Base-by-base conservation (phyloP, 1,284 basidiomycete genomes). In the Sphaerobolus stellatus region DNA sequence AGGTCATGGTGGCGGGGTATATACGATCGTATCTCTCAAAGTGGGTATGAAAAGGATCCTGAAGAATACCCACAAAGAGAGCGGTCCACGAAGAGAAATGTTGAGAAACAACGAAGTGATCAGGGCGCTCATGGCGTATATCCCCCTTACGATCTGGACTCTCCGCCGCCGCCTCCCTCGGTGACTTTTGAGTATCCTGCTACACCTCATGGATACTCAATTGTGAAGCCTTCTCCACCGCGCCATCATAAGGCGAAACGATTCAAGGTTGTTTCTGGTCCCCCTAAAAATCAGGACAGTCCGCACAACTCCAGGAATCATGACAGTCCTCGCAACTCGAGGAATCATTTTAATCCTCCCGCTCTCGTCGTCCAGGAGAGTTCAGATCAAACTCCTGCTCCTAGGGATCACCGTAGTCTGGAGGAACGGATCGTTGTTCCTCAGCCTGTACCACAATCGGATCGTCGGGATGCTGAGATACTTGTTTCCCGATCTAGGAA, bases 1-100 rank as follows among this genome's bases (percentile, higher is more conserved):
- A 64, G 69, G 8, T 80, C 83, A 0, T 83, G 81, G 83, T 84
- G 82, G 82, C 76, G 76, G 20, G 73, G 67, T 36, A 62, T 81
- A 5, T 83, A 83, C 62, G 66, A 75, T 58, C 77, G 78, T 18
- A 59, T 83, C 28, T 83, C 82, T 3, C 78, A 79, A 49, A 67
- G 74, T 4, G 71, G 68, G 4, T 66, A 63, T 14, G 71, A 72
- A 7, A 45, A 41, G 29, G 54, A 48, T 25, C 66, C 66, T 14
- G 64, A 71, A 31, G 65, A 66, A 14, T 65, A 69, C 7, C 49
- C 48, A 31, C 27, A 57, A 25, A 57, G 58, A n/a, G n/a, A n/a
- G n/a, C 25, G 56, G 41, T 50, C 56, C 34, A 31, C 51, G 57
- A 47, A 58, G 58, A 38, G 59, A 40, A 25, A 61, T 59, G 41